A percentile compares a stretch with the other conserved stretches of the same genome.
Evolutionary conservation across 106 monocot species (phyloP).

Genomic region (Dioscorea alata): DNA sequence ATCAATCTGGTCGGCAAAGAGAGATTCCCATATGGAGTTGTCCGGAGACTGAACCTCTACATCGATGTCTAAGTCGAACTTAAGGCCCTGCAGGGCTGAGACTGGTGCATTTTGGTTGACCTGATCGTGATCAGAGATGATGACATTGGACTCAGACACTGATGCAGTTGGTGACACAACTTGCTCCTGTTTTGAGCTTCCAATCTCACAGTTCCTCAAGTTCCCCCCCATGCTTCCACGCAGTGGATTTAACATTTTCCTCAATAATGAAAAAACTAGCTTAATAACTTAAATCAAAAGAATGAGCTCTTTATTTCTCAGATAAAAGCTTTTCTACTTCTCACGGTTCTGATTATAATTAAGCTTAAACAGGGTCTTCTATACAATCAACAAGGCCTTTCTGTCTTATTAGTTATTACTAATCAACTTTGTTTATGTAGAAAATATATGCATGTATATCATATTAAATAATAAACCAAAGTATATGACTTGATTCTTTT

Average conservation of each 20-base stretch:
- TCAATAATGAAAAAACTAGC: background rate
- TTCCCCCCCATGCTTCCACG: background rate
- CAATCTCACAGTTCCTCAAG: background rate
- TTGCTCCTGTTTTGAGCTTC: slow-evolving; percentile 1
- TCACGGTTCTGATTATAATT: too few relatives aligned
- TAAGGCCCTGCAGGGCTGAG: slow-evolving; percentile 11
- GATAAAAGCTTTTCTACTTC: background rate
- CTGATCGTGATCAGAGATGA: slow-evolving; percentile 8
- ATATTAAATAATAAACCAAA: background rate
- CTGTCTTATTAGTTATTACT: background rate
- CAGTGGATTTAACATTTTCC: background rate
- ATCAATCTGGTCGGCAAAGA: slow-evolving; percentile 31
- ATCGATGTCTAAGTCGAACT: slow-evolving; percentile 18
- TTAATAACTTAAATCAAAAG: background rate
- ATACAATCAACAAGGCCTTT: background rate
- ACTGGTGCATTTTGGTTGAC: background rate
- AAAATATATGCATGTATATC: background rate
- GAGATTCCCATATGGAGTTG: slow-evolving; percentile 25
- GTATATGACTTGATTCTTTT: background rate
- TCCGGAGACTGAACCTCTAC: slow-evolving; percentile 36
- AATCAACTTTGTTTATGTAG: background rate
- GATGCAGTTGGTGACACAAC: slow-evolving; percentile 17
- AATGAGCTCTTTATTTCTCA: background rate
- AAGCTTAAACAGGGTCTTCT: background rate
- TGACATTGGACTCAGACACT: slow-evolving; percentile 32